Percentiles rank a stretch among this genome's conserved stretches.
phyloP scores from a whole-genome alignment of 176 grass and related monocot species.

The Hyparrhenia diplandra region DNA sequence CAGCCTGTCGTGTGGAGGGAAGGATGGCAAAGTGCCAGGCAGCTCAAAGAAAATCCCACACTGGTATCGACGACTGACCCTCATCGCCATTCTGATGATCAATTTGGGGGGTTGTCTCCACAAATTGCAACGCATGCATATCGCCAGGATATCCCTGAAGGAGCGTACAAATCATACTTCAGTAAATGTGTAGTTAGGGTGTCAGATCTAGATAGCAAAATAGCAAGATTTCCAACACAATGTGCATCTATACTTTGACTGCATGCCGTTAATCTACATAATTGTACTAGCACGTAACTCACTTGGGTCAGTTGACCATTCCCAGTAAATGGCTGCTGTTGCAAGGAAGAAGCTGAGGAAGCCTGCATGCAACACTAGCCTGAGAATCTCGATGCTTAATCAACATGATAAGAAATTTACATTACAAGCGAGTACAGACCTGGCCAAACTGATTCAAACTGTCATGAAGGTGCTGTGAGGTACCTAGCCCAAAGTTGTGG shows the following conservation, averaged over 20 bases:
- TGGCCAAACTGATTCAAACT: slow-evolving; percentile 75
- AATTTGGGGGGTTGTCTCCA: slow-evolving; percentile 46
- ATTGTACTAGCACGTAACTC: slow-evolving; percentile 9
- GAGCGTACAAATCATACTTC: background rate
- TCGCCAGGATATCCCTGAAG: slow-evolving; percentile 68
- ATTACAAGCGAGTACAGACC: slow-evolving; percentile 31
- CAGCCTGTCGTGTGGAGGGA: no score
- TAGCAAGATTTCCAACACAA: background rate
- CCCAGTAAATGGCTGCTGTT: slow-evolving; percentile 55
- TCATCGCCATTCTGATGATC: slow-evolving; percentile 54
- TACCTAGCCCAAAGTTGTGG: slow-evolving; percentile 65
- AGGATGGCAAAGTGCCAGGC: no score
- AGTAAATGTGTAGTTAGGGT: background rate
- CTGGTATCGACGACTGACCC: slow-evolving; percentile 65
- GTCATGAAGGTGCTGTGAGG: slow-evolving; percentile 46
- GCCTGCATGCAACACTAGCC: slow-evolving; percentile 38
- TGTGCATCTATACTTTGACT: background rate
- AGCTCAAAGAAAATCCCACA: slow-evolving; percentile 89
- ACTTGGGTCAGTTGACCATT: slow-evolving; percentile 64
- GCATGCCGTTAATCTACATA: background rate
- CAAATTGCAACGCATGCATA: slow-evolving; percentile 64
- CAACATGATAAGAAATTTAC: background rate
- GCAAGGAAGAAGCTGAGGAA: slow-evolving; percentile 43
- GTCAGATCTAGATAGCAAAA: background rate
- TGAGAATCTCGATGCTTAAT: slow-evolving; percentile 21